Evolutionary conservation across 208 protist genomes (phyloP).

Genomic region (Vickermania ingenoplastis): DNA sequence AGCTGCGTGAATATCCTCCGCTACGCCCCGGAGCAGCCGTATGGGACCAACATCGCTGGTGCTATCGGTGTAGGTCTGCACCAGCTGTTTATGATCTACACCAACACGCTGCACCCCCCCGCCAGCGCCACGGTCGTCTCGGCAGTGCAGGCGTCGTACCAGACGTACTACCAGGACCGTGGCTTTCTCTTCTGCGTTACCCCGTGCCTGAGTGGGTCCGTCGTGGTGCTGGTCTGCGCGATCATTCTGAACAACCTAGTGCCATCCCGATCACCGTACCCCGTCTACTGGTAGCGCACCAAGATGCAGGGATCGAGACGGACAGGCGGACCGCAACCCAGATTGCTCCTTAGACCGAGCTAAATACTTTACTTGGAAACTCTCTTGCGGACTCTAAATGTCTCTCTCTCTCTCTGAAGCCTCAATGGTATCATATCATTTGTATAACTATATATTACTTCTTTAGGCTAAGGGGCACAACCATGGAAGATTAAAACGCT

Average conservation of each 20-base stretch:
- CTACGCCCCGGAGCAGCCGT: slow-evolving; percentile 14
- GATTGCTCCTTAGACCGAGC: too few species aligned
- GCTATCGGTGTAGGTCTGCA: slow-evolving; percentile 49
- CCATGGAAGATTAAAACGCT: too few species aligned
- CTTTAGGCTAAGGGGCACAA: too few species aligned
- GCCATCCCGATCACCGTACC: slow-evolving; percentile 40
- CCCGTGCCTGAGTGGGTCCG: slow-evolving; percentile 26
- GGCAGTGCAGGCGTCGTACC: slow-evolving; percentile 23
- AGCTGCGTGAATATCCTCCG: slow-evolving; percentile 42
- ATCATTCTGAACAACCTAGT: slow-evolving; percentile 54
- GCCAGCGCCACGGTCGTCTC: slow-evolving; percentile 54
- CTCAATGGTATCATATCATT: too few species aligned
- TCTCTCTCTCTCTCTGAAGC: too few species aligned
- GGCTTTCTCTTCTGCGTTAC: slow-evolving; percentile 57
- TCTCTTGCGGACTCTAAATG: too few species aligned
- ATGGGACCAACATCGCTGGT: slow-evolving; percentile 40
- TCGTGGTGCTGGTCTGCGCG: slow-evolving; percentile 33
- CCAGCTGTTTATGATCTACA: slow-evolving; percentile 43
- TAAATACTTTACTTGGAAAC: too few species aligned
- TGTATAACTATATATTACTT: too few species aligned
- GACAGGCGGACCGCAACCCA: too few species aligned
- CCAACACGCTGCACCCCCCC: slow-evolving; percentile 56
- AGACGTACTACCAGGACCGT: slow-evolving; percentile 46
- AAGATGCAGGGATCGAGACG: too few species aligned
- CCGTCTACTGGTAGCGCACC: slow-evolving; percentile 53